Conservation (phyloP, 2,329 filamentous ascomycete species). For the Gliomastix tumulicola region DNA sequence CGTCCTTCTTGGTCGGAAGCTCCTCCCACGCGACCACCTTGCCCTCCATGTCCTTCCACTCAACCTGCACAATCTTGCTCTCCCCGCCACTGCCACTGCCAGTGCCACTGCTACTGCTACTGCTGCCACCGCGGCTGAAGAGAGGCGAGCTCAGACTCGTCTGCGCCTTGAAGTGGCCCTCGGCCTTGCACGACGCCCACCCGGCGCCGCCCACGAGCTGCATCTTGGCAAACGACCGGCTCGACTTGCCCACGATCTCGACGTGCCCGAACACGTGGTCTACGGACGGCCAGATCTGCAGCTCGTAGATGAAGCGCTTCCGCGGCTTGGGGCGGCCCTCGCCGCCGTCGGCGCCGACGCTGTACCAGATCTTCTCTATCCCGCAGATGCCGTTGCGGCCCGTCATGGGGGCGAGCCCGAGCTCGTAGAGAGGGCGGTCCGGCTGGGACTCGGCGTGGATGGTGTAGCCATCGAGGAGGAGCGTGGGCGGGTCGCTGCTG, state of each 20-base stretch:
- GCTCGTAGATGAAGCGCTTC: conserved; percentile 3
- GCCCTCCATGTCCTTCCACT: conserved; percentile 1
- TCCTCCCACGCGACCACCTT: conserved; percentile 3
- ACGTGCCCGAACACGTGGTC: background rate
- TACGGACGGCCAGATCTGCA: background rate
- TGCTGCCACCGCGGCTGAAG: background rate
- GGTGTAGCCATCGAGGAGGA: conserved; percentile 3
- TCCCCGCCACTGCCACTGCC: too few relatives aligned
- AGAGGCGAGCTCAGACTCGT: background rate
- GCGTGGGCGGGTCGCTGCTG: background rate
- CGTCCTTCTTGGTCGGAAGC: background rate
- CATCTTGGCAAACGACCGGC: background rate
- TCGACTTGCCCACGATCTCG: background rate
- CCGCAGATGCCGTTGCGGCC: background rate
- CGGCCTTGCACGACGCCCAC: background rate
- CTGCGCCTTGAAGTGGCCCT: conserved; percentile 2
- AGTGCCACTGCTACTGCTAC: background rate
- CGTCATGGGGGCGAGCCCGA: background rate
- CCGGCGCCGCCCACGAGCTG: background rate
- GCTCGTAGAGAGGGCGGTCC: conserved; percentile 3
- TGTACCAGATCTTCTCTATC: conserved; percentile 5
- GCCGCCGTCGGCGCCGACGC: background rate
- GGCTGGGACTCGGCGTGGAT: conserved; percentile 4
- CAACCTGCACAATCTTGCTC: background rate
- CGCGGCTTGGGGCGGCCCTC: background rate